Percentiles rank a stretch among this genome's conserved stretches.
phyloP scores from a whole-genome alignment of 169 alveolate genomes.

The Eimeria acervulina region DNA sequence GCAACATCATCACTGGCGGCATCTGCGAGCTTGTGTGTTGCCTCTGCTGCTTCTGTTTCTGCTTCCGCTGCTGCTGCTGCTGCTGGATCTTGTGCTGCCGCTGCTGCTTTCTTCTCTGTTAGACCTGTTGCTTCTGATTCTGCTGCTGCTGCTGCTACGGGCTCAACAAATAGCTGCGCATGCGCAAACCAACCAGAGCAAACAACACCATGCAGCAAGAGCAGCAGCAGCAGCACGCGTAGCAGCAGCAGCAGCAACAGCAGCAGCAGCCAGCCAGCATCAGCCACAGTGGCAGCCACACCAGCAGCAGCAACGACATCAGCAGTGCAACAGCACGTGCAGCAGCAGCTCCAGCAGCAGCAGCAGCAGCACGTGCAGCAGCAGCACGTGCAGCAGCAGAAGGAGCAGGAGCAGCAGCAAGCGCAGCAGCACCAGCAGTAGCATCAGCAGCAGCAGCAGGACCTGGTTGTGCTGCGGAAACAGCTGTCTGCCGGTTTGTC shows the following conservation, averaged over 20 bases:
- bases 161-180: constrained; percentile 19
- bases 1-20: too few relatives aligned
- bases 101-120: not conserved
- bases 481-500: not conserved
- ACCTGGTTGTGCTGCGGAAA: constrained; percentile 6
- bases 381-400: constrained; percentile 43
- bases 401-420: not conserved
- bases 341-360: not conserved
- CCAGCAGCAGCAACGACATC: not conserved
- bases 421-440: not conserved
- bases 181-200: not conserved
- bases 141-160: not conserved
- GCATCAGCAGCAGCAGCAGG: not conserved
- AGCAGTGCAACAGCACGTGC: not conserved
- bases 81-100: not conserved
- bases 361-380: not conserved
- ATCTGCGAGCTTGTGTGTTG: too few relatives aligned
- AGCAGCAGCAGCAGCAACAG: too few relatives aligned
- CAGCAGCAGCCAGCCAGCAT: too few relatives aligned
- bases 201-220: not conserved
- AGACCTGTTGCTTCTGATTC: not conserved
- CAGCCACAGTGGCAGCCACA: too few relatives aligned
- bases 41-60: too few relatives aligned
- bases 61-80: too few relatives aligned
- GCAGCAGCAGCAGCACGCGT: too few relatives aligned